Percentiles rank a stretch among this genome's conserved stretches.
These are phyloP conservation scores for Cinnamomum chago DNA, from an alignment of 164 flowering plant species.

Conservation along the genomic window DNA sequence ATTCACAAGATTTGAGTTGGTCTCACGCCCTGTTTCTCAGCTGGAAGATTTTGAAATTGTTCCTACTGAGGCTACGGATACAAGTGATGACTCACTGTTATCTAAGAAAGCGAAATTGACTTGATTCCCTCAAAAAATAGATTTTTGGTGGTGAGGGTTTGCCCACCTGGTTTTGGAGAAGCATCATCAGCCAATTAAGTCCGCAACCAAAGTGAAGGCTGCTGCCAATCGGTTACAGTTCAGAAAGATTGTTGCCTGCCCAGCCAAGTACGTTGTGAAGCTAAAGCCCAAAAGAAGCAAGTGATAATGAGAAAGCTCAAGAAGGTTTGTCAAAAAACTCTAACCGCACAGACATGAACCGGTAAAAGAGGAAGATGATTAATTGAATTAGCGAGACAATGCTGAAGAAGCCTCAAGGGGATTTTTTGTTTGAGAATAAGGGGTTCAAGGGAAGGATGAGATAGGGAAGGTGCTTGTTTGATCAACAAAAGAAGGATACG, in stretches of 20 bases:
- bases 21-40: constrained; percentile 1
- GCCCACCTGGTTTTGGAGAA: constrained; percentile 76
- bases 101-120: constrained; percentile 59
- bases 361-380: constrained; percentile 71
- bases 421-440: constrained; percentile 88
- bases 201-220: constrained; percentile 81
- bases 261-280: constrained; percentile 85
- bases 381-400: constrained; percentile 67
- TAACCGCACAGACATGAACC: constrained; percentile 67
- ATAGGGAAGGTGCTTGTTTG: too few relatives aligned
- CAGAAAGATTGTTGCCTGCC: constrained; percentile 83
- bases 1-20: too few relatives aligned
- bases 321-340: constrained; percentile 8
- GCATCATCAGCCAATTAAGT: constrained; percentile 59
- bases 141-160: constrained; percentile 78
- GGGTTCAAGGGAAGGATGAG: constrained; percentile 61
- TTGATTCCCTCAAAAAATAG: constrained; percentile 74
- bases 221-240: constrained; percentile 82
- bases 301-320: constrained; percentile 66
- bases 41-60: constrained; percentile 73
- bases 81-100: constrained; percentile 61
- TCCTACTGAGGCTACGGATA: constrained; percentile 77
- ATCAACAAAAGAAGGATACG: constrained; percentile 38
- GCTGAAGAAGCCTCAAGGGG: constrained; percentile 77
- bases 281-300: constrained; percentile 85